A percentile compares a stretch with the other conserved stretches of the same genome.
Conservation (phyloP, 257 asterid species). For the Anisodus acutangulus region DNA sequence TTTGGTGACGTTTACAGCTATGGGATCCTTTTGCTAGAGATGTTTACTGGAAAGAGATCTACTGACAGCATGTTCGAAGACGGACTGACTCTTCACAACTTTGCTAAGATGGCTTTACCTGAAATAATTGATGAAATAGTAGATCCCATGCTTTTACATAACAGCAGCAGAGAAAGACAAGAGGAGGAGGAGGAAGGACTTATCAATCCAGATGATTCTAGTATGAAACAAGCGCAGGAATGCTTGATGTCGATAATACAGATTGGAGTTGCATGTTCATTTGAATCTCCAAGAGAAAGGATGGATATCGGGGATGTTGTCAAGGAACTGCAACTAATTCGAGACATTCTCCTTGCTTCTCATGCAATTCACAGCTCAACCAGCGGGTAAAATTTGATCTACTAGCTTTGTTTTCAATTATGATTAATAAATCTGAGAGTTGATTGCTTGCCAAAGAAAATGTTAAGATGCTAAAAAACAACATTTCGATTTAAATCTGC, state of each 20-base stretch:
- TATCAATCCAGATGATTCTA: constrained; percentile 2
- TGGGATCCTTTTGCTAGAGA: constrained; percentile 37
- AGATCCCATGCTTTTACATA: constrained; percentile 32
- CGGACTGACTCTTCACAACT: constrained; percentile 32
- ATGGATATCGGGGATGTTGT: not conserved
- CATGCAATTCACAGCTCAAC: constrained; percentile 31
- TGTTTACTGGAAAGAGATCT: constrained; percentile 39
- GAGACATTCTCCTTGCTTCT: constrained; percentile 37
- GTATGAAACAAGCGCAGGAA: not conserved
- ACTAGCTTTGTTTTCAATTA: not conserved
- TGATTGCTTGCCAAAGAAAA: not conserved
- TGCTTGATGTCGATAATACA: constrained; percentile 10
- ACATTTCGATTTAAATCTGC: not conserved
- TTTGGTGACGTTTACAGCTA: constrained; percentile 30
- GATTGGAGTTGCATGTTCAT: constrained; percentile 27
- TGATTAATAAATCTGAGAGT: not conserved
- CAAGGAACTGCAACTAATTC: constrained; percentile 28
- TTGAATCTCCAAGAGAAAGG: constrained; percentile 17
- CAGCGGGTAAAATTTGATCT: constrained; percentile 31
- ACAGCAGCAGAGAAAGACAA: constrained; percentile 13
- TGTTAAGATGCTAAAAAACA: not conserved
- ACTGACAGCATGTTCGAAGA: constrained; percentile 32
- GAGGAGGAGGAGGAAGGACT: constrained; percentile 30
- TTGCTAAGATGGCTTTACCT: constrained; percentile 27
- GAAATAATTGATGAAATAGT: constrained; percentile 30